phyloP scores from a whole-genome alignment of 345 rosid species.

The Gossypium raimondii region DNA sequence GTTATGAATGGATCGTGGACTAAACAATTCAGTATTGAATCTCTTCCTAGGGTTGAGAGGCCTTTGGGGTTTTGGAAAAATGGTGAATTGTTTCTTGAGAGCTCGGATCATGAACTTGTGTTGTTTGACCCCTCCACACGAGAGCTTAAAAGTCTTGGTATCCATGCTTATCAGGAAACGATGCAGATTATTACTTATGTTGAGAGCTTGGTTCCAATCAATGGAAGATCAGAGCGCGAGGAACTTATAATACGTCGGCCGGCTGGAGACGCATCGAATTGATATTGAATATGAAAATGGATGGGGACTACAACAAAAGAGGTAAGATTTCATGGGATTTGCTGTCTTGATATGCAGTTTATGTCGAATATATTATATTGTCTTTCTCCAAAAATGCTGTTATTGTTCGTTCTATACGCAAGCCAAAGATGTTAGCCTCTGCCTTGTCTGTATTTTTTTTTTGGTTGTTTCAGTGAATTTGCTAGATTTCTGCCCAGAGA shows the following conservation, averaged over 20 bases:
- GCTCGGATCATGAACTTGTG: not conserved
- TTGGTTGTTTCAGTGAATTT: too few relatives aligned
- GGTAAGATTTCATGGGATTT: not conserved
- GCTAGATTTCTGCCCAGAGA: too few relatives aligned
- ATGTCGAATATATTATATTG: not conserved
- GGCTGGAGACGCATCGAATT: not conserved
- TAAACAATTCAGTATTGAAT: not conserved
- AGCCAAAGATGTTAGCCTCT: too few relatives aligned
- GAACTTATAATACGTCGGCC: not conserved
- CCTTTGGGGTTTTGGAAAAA: not conserved
- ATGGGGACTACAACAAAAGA: not conserved
- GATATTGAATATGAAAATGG: not conserved
- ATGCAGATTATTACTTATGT: not conserved
- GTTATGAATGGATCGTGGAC: conserved; percentile 7
- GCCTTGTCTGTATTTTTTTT: too few relatives aligned
- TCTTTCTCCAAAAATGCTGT: not conserved
- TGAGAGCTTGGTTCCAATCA: conserved; percentile 4
- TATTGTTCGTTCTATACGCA: too few relatives aligned
- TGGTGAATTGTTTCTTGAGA: not conserved
- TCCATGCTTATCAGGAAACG: not conserved
- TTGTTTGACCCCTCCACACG: not conserved
- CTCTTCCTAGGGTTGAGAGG: not conserved
- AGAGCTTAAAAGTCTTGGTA: conserved; percentile 3
- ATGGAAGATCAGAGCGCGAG: conserved; percentile 5
- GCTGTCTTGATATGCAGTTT: not conserved